phyloP scores from a whole-genome alignment of 352 stramenopile genomes.

The Pythium utonaiense region DNA sequence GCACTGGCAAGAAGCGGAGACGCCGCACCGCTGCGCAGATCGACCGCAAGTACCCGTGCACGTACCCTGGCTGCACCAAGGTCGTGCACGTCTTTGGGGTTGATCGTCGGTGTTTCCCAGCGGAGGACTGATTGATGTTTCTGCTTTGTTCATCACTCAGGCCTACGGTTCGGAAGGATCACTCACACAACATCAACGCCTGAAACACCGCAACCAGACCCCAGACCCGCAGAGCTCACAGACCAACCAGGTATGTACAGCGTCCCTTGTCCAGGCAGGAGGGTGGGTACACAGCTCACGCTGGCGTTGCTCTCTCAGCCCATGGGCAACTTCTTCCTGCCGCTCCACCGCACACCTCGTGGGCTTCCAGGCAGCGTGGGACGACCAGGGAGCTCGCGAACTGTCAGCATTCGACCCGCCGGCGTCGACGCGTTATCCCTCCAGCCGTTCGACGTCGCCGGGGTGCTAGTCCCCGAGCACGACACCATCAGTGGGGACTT shows the following conservation, averaged over 20 bases:
- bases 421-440: conserved; percentile 26
- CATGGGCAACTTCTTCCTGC: conserved; percentile 42
- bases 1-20: conserved; percentile 66
- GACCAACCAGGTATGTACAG: conserved; percentile 10
- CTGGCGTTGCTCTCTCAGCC: conserved; percentile 19
- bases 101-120: neutral
- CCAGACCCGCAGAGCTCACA: conserved; percentile 20
- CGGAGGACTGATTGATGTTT: conserved; percentile 3
- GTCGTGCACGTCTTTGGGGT: too few species aligned
- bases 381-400: conserved; percentile 19
- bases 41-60: conserved; percentile 75
- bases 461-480: conserved; percentile 17
- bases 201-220: conserved; percentile 60
- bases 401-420: conserved; percentile 60
- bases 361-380: conserved; percentile 10
- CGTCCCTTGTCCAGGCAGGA: too few species aligned
- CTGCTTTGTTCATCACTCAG: conserved; percentile 19
- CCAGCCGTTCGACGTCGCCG: conserved; percentile 13
- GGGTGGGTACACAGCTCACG: too few species aligned
- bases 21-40: conserved; percentile 74
- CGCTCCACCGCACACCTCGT: conserved; percentile 35
- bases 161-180: conserved; percentile 80
- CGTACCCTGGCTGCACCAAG: conserved; percentile 57
- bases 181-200: conserved; percentile 71
- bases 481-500: conserved; percentile 13